Evolutionary conservation across 495 filamentous ascomycete species (phyloP).

Genomic region (Umbilicaria muhlenbergii): DNA sequence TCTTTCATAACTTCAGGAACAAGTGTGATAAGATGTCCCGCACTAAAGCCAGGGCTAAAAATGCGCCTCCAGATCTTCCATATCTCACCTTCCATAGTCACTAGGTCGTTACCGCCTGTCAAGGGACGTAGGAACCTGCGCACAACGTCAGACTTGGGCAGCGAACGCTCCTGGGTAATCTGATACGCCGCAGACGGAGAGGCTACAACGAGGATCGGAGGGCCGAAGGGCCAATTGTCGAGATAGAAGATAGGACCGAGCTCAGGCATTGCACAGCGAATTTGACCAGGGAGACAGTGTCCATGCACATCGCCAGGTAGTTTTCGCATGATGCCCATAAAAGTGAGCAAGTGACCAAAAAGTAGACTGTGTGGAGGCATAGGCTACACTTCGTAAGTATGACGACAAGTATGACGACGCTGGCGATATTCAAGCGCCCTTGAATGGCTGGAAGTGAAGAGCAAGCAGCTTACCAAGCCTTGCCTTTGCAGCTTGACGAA

Average conservation of each 20-base stretch:
- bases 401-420: too few species aligned
- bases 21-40: constrained; percentile 17
- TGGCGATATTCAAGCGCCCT: too few species aligned
- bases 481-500: too few species aligned
- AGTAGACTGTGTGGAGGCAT: constrained; percentile 5
- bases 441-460: too few species aligned
- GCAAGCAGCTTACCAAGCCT: too few species aligned
- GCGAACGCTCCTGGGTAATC: constrained; percentile 8
- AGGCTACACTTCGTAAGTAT: constrained; percentile 1
- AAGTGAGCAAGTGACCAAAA: constrained; percentile 2
- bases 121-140: constrained; percentile 10
- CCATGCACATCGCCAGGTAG: constrained; percentile 12
- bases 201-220: constrained; percentile 21
- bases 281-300: constrained; percentile 10
- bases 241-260: constrained; percentile 20
- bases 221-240: constrained; percentile 19
- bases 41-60: constrained; percentile 23
- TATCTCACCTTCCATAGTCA: constrained; percentile 15
- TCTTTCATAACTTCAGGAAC: constrained; percentile 21
- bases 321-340: constrained; percentile 1
- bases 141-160: constrained; percentile 11
- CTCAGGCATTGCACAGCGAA: constrained; percentile 12
- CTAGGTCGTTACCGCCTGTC: constrained; percentile 15
- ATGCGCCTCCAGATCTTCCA: constrained; percentile 20
- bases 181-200: constrained; percentile 30